Percentiles rank a stretch among this genome's conserved stretches.
Evolutionary conservation across 495 filamentous ascomycete genomes (phyloP).

Genomic region (Penicillium canescens): DNA sequence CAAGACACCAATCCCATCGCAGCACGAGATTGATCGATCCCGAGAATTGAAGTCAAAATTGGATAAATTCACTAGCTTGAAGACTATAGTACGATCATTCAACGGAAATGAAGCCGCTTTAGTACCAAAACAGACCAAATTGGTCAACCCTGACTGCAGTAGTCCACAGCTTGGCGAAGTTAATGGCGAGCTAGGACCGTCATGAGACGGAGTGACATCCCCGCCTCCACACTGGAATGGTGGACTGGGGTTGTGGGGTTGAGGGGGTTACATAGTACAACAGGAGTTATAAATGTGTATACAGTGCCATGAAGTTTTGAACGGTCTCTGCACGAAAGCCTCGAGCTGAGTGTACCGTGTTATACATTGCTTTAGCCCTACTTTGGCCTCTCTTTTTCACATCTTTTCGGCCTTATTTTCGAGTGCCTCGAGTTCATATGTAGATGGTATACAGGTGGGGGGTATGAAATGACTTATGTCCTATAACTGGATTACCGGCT

Average conservation of each 20-base stretch:
- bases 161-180: neutral
- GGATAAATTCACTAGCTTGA: constrained; percentile 1
- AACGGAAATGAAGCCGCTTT: constrained; percentile 13
- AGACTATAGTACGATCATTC: neutral
- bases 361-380: no score
- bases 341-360: no score
- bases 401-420: no score
- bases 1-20: neutral
- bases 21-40: neutral
- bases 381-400: no score
- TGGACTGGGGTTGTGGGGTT: neutral
- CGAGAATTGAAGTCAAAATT: constrained; percentile 1
- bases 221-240: constrained; percentile 1
- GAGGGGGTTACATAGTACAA: no score
- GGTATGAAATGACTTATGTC: no score
- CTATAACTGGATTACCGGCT: constrained; percentile 1
- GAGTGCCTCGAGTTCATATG: no score
- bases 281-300: no score
- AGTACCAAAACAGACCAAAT: neutral
- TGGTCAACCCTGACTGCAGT: constrained; percentile 5
- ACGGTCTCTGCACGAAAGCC: no score
- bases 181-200: constrained; percentile 11
- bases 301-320: no score
- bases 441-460: no score
- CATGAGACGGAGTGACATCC: constrained; percentile 21